Conservation (phyloP, 2,329 filamentous ascomycete genomes). For the Trichoderma asperellum region DNA sequence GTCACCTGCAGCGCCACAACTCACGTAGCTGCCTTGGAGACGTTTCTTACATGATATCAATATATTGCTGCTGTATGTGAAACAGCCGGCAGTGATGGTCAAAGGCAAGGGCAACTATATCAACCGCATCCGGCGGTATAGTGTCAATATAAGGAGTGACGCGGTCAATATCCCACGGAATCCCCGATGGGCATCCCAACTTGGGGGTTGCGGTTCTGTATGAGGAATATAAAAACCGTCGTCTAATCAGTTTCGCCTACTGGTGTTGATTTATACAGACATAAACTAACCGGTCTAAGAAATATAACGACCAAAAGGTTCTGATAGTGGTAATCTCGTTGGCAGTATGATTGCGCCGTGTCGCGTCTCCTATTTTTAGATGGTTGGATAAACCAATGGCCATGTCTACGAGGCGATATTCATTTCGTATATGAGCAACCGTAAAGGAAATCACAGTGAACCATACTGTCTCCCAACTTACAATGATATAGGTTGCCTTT, state of each 20-base stretch:
- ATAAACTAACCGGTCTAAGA: conserved; percentile 23
- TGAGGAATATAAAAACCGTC: background rate
- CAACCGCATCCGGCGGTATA: conserved; percentile 1
- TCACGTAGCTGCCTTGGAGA: background rate
- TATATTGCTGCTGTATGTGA: conserved; percentile 4
- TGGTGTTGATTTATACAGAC: background rate
- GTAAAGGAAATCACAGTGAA: too few relatives aligned
- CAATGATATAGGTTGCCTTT: conserved; percentile 26
- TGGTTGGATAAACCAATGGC: conserved; percentile 27
- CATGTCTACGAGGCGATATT: conserved; percentile 12
- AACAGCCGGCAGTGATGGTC: conserved; percentile 21
- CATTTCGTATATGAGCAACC: background rate
- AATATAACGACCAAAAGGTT: conserved; percentile 26
- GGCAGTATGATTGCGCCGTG: background rate
- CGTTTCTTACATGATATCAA: conserved; percentile 10
- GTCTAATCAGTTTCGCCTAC: background rate
- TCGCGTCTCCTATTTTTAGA: background rate
- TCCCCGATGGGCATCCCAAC: conserved; percentile 4
- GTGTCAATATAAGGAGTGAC: conserved; percentile 23
- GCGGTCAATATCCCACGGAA: conserved; percentile 13
- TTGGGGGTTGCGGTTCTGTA: conserved; percentile 15
- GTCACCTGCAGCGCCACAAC: background rate
- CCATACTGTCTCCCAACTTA: background rate
- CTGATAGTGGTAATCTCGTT: conserved; percentile 19
- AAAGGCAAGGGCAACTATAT: conserved; percentile 10